Base-by-base conservation (phyloP, 305 asterid species). In the Salvia sclarea region DNA sequence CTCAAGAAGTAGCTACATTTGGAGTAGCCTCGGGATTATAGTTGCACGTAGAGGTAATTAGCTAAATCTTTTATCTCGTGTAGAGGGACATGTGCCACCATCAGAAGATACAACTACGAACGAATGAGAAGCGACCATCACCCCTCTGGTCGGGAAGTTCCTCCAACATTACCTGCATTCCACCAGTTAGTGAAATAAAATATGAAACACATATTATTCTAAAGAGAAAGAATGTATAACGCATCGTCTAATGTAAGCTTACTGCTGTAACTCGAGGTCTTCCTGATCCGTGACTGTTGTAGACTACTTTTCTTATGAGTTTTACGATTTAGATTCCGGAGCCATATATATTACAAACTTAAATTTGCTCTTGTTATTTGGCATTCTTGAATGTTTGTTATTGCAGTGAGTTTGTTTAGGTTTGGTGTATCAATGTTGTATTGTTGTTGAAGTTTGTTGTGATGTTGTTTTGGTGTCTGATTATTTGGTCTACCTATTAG, bases 81-180 rank as follows among this genome's bases (percentile, higher is more conserved):
- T 55, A 86, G 96, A 86, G 9, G 93, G 87, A 68, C 75, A 68
- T 75, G 45, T 68, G 66, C 61, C 80, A 70, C 66, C 89, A 20
- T 37, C 84, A 14, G 91, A 83, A 70, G 96, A 84, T 35, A 75
- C 66, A 6, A 18, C 76, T 35, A 31, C 84, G 18, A 86, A 78
- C 31, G 86, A 84, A 76, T 83, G 87, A 88, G 64, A 55, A 58
- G 76, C 71, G 33, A 61, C 70, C 37, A 3, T 38, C 49, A 73
- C 69, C 64, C 71, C 65, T 57, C 66, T 54, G 52, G 20, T 57
- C 60, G 8, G 62, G 59, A 44, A 68, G 68, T 68, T 45, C 64
- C 62, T 74, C 76, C 76, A 66, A 35, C 64, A 68, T 68, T 65
- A 45, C 72, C 68, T 75, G 73, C 80, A 61, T 68, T 56, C 68